Evolutionary conservation across 805 yeast genomes (phyloP).

Genomic region (Nakazawaea ambrosiae): DNA sequence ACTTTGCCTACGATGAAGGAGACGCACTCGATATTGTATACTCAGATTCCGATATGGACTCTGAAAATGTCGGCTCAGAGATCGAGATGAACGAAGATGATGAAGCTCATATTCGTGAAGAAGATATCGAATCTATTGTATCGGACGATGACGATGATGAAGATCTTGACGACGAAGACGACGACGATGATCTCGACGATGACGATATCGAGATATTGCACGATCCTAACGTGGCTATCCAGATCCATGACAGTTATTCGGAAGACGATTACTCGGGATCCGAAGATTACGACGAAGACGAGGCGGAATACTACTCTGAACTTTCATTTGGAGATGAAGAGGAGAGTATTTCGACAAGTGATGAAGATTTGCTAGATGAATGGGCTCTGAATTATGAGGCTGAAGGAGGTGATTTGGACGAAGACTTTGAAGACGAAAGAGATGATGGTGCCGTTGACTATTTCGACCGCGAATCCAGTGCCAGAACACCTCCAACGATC

Average conservation of each 20-base stretch:
- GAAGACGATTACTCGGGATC: conserved; percentile 11
- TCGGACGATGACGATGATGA: conserved; percentile 12
- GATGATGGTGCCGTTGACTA: conserved; percentile 25
- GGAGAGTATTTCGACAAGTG: conserved; percentile 18
- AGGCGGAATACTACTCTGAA: conserved; percentile 15
- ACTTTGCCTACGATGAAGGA: conserved; percentile 13
- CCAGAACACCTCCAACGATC: conserved; percentile 22
- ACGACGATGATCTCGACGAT: conserved; percentile 10
- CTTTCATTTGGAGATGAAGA: conserved; percentile 15
- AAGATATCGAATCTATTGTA: conserved; percentile 14
- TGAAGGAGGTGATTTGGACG: conserved; percentile 22
- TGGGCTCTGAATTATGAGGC: conserved; percentile 18
- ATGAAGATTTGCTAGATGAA: conserved; percentile 15
- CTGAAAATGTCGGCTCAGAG: conserved; percentile 16
- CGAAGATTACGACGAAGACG: conserved; percentile 14
- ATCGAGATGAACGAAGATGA: conserved; percentile 14
- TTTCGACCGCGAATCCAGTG: conserved; percentile 20
- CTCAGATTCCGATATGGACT: conserved; percentile 26
- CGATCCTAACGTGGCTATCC: conserved; percentile 7
- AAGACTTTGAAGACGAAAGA: conserved; percentile 26
- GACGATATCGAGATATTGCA: conserved; percentile 14
- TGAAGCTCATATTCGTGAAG: conserved; percentile 11
- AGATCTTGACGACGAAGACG: too few relatives aligned
- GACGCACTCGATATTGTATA: conserved; percentile 23
- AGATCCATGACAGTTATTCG: conserved; percentile 20